A percentile compares a stretch with the other conserved stretches of the same genome.
Evolutionary conservation across 2,329 filamentous ascomycete genomes (phyloP).

Genomic region (Albophoma yamanashiensis): DNA sequence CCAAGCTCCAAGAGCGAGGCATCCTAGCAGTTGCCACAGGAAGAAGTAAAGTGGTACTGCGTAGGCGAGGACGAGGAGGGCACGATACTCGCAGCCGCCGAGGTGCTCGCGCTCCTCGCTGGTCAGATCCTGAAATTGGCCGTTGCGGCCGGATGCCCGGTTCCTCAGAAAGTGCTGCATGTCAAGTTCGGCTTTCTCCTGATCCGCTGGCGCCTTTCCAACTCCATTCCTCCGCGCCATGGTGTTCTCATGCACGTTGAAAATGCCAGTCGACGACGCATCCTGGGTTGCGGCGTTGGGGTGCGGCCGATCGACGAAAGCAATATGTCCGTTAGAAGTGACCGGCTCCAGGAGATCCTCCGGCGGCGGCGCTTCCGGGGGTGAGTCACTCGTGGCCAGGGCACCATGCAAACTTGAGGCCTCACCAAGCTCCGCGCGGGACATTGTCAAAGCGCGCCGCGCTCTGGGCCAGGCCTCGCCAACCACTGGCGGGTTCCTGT

Average conservation of each 20-base stretch:
- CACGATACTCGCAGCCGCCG: neutral
- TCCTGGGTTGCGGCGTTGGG: neutral
- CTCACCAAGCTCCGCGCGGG: neutral
- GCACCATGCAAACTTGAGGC: neutral
- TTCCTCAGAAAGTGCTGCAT: neutral
- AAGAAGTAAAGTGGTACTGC: neutral
- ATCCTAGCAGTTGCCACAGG: neutral
- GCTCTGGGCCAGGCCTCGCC: neutral
- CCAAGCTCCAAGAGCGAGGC: neutral
- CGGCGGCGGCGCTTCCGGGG: neutral
- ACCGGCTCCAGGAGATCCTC: neutral
- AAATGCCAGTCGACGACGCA: neutral
- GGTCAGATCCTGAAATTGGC: neutral
- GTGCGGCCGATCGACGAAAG: neutral
- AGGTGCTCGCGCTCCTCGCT: neutral
- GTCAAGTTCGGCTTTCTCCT: neutral
- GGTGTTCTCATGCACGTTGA: neutral
- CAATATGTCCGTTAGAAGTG: neutral
- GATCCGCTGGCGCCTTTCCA: neutral
- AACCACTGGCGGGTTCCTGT: neutral
- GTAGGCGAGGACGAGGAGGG: neutral
- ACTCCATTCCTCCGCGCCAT: neutral
- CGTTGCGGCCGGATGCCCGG: neutral
- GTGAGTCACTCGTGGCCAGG: neutral
- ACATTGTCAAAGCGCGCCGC: neutral